Conservation (phyloP, 2,329 filamentous ascomycete species). For the Sporothrix phasma region DNA sequence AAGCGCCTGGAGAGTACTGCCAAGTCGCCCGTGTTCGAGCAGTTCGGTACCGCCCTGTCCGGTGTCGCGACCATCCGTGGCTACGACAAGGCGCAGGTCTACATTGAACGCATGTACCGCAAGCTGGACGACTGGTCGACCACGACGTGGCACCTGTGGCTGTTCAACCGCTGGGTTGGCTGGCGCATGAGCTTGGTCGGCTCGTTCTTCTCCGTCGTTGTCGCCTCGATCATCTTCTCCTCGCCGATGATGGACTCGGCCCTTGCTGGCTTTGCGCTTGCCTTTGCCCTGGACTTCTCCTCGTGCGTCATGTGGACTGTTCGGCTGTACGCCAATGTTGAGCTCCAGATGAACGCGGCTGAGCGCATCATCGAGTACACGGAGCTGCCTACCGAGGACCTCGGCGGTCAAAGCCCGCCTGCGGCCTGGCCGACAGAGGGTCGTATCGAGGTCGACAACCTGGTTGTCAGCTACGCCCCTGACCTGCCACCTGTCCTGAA, state of each 20-base stretch:
- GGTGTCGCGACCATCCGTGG: slow-evolving; percentile 68
- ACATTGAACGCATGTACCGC: slow-evolving; percentile 58
- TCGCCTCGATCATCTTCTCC: slow-evolving; percentile 54
- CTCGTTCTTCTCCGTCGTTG: slow-evolving; percentile 55
- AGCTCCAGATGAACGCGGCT: slow-evolving; percentile 69
- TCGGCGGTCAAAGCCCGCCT: slow-evolving; percentile 50
- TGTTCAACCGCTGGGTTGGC: slow-evolving; percentile 69
- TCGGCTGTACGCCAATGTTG: slow-evolving; percentile 57
- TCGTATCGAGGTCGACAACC: slow-evolving; percentile 58
- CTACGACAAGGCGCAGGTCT: slow-evolving; percentile 58
- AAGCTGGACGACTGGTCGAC: slow-evolving; percentile 59
- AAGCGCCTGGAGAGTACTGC: slow-evolving; percentile 69
- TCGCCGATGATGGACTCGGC: slow-evolving; percentile 54
- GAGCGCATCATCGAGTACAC: slow-evolving; percentile 70
- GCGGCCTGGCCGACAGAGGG: slow-evolving; percentile 69
- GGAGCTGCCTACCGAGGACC: slow-evolving; percentile 55
- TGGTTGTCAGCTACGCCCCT: slow-evolving; percentile 61
- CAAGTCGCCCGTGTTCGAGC: slow-evolving; percentile 72
- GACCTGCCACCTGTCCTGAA: slow-evolving; percentile 63
- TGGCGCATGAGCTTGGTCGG: slow-evolving; percentile 63
- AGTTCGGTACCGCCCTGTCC: slow-evolving; percentile 62
- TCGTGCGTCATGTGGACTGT: slow-evolving; percentile 55
- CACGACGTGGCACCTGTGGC: slow-evolving; percentile 57
- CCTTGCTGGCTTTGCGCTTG: slow-evolving; percentile 64
- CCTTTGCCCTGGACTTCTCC: slow-evolving; percentile 63